These are phyloP conservation scores for Aspergillus sclerotialis DNA, from an alignment of 2,329 filamentous ascomycete species.

Conservation along the genomic window DNA sequence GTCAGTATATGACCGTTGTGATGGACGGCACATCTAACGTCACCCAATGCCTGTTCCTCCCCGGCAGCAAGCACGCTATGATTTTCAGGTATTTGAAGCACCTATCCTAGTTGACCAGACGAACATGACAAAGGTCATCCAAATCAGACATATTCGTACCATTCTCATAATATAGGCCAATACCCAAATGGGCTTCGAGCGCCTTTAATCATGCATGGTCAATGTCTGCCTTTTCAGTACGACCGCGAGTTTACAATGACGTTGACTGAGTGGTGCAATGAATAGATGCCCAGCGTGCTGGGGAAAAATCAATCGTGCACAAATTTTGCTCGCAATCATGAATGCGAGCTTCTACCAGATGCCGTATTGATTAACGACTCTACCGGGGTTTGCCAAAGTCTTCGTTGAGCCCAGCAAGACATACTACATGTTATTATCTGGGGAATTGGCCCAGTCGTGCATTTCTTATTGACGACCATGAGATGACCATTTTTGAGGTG, in stretches of 20 bases:
- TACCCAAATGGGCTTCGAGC: conserved; percentile 65
- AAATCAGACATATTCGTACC: conserved; percentile 74
- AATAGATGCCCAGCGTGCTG: conserved; percentile 46
- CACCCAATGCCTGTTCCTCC: conserved; percentile 61
- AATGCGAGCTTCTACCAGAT: conserved; percentile 59
- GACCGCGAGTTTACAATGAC: conserved; percentile 60
- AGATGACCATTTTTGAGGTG: conserved; percentile 33
- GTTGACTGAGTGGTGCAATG: conserved; percentile 66
- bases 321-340: conserved; percentile 42
- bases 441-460: conserved; percentile 57
- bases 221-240: conserved; percentile 52
- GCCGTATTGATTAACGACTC: conserved; percentile 66
- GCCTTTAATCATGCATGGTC: conserved; percentile 59
- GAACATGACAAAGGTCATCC: conserved; percentile 48
- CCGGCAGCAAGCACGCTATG: conserved; percentile 63
- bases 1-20: conserved; percentile 57
- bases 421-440: conserved; percentile 65
- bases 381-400: conserved; percentile 51
- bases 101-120: no score
- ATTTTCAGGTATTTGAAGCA: conserved; percentile 50
- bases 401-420: conserved; percentile 60
- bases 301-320: conserved; percentile 36
- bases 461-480: conserved; percentile 40
- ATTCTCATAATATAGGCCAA: conserved; percentile 60
- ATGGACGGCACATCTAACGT: conserved; percentile 66